Conservation (phyloP, 495 filamentous ascomycete genomes). For the Cercophora samala region DNA sequence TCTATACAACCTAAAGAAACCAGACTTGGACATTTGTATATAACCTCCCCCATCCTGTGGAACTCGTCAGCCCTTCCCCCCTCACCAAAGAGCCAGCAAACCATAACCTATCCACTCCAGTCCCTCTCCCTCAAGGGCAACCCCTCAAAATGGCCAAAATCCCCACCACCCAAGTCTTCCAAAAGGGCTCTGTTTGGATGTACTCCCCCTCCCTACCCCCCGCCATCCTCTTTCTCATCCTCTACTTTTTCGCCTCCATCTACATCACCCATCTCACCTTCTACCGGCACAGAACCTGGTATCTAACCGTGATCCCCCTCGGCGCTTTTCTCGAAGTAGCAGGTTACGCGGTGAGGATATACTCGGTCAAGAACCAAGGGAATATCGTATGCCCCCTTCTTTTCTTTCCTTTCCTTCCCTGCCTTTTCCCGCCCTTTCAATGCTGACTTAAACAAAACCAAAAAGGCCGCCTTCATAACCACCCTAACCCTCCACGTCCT, state of each 20-base stretch:
- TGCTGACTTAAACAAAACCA: too few relatives aligned
- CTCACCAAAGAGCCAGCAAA: too few relatives aligned
- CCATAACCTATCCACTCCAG: too few relatives aligned
- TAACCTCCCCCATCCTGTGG: too few relatives aligned
- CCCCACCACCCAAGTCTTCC: neutral
- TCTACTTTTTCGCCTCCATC: constrained; percentile 31
- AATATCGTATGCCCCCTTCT: constrained; percentile 32
- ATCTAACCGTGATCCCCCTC: constrained; percentile 31
- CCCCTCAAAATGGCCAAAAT: constrained; percentile 6
- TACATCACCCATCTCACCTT: constrained; percentile 30
- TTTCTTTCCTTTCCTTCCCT: neutral
- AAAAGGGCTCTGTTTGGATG: constrained; percentile 18
- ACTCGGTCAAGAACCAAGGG: constrained; percentile 26
- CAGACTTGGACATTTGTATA: too few relatives aligned
- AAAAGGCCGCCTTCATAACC: constrained; percentile 53
- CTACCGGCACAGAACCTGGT: constrained; percentile 32
- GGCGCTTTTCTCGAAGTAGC: constrained; percentile 42
- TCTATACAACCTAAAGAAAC: neutral
- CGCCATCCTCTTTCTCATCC: constrained; percentile 24
- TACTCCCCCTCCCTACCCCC: constrained; percentile 35
- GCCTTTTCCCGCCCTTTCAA: too few relatives aligned
- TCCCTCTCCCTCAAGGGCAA: neutral
- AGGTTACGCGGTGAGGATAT: constrained; percentile 43
- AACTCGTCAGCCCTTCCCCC: too few relatives aligned
- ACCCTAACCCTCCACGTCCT: constrained; percentile 52